Conservation (phyloP, 2,329 filamentous ascomycete species). For the Capronia americana region DNA sequence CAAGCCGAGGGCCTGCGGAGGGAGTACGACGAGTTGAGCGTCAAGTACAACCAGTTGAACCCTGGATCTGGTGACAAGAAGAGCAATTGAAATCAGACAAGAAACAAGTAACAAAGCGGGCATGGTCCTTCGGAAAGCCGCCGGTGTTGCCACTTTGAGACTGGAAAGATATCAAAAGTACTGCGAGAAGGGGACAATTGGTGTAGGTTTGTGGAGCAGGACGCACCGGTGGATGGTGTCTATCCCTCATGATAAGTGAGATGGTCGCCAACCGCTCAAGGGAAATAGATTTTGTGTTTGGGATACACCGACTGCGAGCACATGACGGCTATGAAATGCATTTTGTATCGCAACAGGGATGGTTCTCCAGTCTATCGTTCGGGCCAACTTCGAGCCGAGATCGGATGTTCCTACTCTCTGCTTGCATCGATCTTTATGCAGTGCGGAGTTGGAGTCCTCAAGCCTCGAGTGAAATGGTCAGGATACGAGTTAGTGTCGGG, state of each 20-base stretch:
- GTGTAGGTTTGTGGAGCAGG: not conserved
- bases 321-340: constrained; percentile 1
- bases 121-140: not conserved
- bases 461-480: not conserved
- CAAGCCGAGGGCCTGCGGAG: constrained; percentile 81
- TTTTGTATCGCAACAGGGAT: not conserved
- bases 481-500: not conserved
- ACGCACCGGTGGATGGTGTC: not conserved
- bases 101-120: not conserved
- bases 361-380: not conserved
- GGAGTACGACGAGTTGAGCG: constrained; percentile 85
- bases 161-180: not conserved
- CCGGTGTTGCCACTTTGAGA: not conserved
- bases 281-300: constrained; percentile 16
- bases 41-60: constrained; percentile 71
- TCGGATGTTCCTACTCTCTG: not conserved
- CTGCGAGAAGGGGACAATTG: not conserved
- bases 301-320: constrained; percentile 4
- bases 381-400: not conserved
- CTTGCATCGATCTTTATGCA: not conserved
- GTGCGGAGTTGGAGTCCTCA: constrained; percentile 3
- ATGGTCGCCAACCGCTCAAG: not conserved
- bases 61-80: constrained; percentile 59
- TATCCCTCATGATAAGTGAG: constrained; percentile 3
- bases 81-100: constrained; percentile 52